Conservation (phyloP, 129 eudicot species). For the Flaveria bidentis region DNA sequence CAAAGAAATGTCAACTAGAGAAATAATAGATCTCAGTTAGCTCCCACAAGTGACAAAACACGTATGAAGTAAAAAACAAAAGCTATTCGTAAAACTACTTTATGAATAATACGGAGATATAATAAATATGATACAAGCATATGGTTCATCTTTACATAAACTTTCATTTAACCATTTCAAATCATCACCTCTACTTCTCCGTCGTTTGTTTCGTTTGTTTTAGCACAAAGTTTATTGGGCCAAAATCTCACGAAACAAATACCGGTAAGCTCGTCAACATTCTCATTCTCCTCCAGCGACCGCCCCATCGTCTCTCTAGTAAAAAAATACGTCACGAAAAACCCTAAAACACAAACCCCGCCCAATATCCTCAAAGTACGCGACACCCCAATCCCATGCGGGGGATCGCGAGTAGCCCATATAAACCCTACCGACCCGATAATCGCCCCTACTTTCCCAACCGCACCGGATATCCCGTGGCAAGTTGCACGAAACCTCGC, state of each 20-base stretch:
- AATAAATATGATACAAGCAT: background rate
- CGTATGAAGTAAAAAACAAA: too few relatives aligned
- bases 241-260: conserved; percentile 39
- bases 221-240: conserved; percentile 20
- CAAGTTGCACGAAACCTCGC: conserved; percentile 61
- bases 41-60: too few relatives aligned
- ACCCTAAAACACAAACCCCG: conserved; percentile 48
- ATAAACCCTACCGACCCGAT: conserved; percentile 45
- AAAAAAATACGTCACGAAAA: conserved; percentile 48
- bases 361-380: conserved; percentile 39
- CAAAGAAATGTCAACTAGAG: too few relatives aligned
- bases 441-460: conserved; percentile 55
- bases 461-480: conserved; percentile 56
- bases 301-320: conserved; percentile 60
- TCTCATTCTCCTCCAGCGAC: conserved; percentile 65
- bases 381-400: conserved; percentile 36
- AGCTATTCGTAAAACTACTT: too few relatives aligned
- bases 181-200: background rate
- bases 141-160: background rate
- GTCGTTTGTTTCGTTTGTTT: background rate
- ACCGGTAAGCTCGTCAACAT: conserved; percentile 38
- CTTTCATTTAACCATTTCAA: background rate
- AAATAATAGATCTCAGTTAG: too few relatives aligned
- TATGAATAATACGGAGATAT: too few relatives aligned
- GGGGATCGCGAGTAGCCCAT: conserved; percentile 42